phyloP scores from a whole-genome alignment of 2,329 filamentous ascomycete genomes.

The Neonectria punicea region DNA sequence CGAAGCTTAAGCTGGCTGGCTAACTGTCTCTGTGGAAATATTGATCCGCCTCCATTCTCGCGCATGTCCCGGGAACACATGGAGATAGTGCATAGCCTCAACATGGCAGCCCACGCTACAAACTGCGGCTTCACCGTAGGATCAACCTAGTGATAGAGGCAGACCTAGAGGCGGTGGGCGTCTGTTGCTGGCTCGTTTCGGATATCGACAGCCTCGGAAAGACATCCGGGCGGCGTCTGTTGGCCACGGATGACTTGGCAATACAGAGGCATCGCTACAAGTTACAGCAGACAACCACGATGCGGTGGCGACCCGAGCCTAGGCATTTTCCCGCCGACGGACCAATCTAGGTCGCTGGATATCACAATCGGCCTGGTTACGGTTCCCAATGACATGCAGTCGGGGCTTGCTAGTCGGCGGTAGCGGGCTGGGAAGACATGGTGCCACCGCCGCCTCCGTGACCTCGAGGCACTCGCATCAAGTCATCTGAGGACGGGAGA shows the following conservation, averaged over 20 bases:
- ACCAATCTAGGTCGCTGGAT: conserved; percentile 18
- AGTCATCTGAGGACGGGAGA: conserved; percentile 2
- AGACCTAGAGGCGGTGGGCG: conserved; percentile 8
- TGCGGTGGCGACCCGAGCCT: not conserved
- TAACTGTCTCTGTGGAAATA: not conserved
- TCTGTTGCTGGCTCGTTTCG: conserved; percentile 4
- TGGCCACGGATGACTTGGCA: conserved; percentile 10
- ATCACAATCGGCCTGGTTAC: not conserved
- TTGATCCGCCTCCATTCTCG: not conserved
- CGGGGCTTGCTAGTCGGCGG: not conserved
- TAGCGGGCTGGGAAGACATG: conserved; percentile 7
- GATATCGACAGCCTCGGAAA: not conserved
- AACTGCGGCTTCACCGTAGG: conserved; percentile 1
- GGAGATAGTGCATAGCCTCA: not conserved
- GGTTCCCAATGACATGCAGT: conserved; percentile 19
- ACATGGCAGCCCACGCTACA: not conserved
- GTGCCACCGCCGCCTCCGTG: conserved; percentile 20
- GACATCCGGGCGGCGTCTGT: conserved; percentile 1
- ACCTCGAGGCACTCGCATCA: not conserved
- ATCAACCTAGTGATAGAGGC: not conserved
- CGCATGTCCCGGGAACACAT: conserved; percentile 4
- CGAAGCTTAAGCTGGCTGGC: not conserved
- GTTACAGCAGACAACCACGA: not conserved
- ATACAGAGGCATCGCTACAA: not conserved
- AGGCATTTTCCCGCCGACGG: not conserved